Conservation (phyloP, 805 yeast genomes). For the Komagataella kurtzmanii region DNA sequence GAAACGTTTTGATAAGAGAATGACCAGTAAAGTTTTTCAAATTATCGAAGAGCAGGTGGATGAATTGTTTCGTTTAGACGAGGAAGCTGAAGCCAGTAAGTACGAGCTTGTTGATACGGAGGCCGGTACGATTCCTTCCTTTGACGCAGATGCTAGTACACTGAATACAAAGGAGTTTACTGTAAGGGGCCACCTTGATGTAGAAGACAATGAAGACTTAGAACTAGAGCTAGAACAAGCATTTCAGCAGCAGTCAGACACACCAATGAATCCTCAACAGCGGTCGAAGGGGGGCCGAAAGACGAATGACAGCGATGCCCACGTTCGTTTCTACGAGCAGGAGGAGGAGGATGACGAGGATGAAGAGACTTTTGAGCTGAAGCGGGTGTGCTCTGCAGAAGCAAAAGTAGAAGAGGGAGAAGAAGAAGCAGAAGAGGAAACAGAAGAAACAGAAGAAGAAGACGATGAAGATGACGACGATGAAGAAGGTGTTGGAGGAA, state of each 20-base stretch:
- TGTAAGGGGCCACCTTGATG: conserved; percentile 4
- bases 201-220: conserved; percentile 14
- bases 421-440: conserved; percentile 18
- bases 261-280: neutral
- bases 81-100: conserved; percentile 67
- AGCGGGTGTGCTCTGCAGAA: neutral
- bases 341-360: neutral
- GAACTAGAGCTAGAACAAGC: conserved; percentile 6
- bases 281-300: neutral
- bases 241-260: neutral
- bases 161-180: neutral
- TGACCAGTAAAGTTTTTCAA: conserved; percentile 59
- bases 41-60: conserved; percentile 71
- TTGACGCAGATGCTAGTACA: conserved; percentile 4
- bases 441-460: conserved; percentile 13
- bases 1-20: conserved; percentile 57
- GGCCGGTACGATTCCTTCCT: conserved; percentile 11
- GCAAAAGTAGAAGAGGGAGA: conserved; percentile 14
- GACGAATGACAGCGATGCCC: neutral
- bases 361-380: neutral
- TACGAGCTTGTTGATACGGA: conserved; percentile 59
- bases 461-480: conserved; percentile 17
- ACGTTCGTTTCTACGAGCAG: neutral
- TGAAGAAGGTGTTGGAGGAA: conserved; percentile 34
- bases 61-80: conserved; percentile 61